Evolutionary conservation across 495 filamentous ascomycete genomes (phyloP), one percentile per base, ranked within the genome.

Genomic region (Talaromyces nanjingensis): DNA sequence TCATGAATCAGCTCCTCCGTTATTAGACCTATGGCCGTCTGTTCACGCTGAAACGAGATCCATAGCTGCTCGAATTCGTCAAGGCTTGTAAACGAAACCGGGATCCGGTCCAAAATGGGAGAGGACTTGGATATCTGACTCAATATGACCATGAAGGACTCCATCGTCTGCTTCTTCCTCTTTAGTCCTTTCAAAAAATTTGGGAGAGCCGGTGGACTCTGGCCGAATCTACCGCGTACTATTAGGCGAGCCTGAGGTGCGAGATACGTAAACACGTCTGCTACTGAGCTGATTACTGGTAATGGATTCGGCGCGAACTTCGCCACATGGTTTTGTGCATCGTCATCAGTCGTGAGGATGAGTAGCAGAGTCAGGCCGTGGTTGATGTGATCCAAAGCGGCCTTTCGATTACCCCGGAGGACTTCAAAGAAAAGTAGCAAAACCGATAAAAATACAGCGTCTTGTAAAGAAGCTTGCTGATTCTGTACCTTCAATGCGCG

Each of bases 51-150:
- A 77, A 87, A 22, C 80, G 81, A 54, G 84, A 86, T 76, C 87
- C 87, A 70, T 79, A 84, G 31, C 78, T 97, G 59, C 78, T 98
- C 63, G 91, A 97, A 72, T 97, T 98, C 66, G 92, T 97, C 24
- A 97, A 94, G 31, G 92, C 92, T 7, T 92, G 88, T 72, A 91
- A 96, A 58, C 6, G 29, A 9, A 33, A 27, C 16, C 16, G 55
- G 55, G 4, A 58, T 58, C 3, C 29, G 16, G 29, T 58, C 12
- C 25, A 58, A 6, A 18, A 16, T 33, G 9, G 29, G 25, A 58
- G 29, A 6, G 12, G 55, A 33, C 3, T n/a, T 20, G 1, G 55
- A n/a, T 33, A 58, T 29, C n/a, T 58, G 25, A 29, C 55, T 58
- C 14, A 58, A 7, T n/a, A 58, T 1, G 27, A 58, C 25, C 55